Percentiles rank a stretch among this genome's conserved stretches.
Conservation (phyloP, 306 rosid genomes). For the Vigna trinervia region DNA sequence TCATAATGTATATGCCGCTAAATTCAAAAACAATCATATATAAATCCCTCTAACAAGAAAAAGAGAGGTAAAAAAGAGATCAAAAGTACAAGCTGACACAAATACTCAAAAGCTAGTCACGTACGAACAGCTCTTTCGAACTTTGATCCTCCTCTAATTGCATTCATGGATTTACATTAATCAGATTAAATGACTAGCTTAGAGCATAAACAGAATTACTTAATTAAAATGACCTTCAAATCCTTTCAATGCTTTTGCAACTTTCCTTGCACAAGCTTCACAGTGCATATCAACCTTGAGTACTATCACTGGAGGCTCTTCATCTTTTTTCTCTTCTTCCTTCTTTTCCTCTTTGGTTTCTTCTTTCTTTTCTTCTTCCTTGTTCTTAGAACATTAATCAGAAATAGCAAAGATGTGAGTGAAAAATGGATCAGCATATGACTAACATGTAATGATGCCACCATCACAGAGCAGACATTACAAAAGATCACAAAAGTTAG, state of each 20-base stretch:
- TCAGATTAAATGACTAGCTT: neutral
- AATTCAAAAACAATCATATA: conserved; percentile 46
- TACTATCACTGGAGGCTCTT: conserved; percentile 68
- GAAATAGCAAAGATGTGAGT: neutral
- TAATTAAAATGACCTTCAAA: conserved; percentile 71
- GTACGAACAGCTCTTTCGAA: neutral
- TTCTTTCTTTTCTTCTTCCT: conserved; percentile 48
- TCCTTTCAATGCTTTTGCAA: conserved; percentile 85
- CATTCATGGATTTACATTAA: neutral
- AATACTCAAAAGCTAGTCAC: conserved; percentile 23
- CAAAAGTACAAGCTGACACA: conserved; percentile 32
- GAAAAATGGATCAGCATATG: neutral
- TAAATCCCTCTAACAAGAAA: conserved; percentile 44
- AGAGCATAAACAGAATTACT: neutral
- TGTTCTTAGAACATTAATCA: conserved; percentile 43
- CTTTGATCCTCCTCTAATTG: neutral
- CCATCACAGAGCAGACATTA: neutral
- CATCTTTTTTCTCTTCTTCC: conserved; percentile 55
- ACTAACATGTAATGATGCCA: neutral
- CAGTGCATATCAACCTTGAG: conserved; percentile 98
- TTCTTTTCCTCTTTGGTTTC: conserved; percentile 56
- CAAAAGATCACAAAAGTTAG: conserved; percentile 20
- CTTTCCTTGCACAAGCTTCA: conserved; percentile 94
- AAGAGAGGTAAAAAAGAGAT: conserved; percentile 13
- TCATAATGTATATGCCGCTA: conserved; percentile 32